Evolutionary conservation across 2,329 filamentous ascomycete species (phyloP).

Genomic region (Fusarium marasasianum): DNA sequence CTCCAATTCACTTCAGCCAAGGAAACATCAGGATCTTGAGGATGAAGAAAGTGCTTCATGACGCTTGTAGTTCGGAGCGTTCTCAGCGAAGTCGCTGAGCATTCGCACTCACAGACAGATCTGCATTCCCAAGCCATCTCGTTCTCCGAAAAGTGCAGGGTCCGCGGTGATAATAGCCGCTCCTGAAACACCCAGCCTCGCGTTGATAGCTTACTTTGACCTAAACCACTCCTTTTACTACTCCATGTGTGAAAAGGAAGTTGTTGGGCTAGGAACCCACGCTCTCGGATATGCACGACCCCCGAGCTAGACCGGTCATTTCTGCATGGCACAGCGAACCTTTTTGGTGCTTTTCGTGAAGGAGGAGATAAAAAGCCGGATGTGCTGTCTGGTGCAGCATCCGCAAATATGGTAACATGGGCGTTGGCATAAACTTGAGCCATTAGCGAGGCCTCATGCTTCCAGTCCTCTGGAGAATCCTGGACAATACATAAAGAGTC

Average conservation of each 20-base stretch:
- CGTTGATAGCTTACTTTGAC: background rate
- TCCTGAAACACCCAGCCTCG: background rate
- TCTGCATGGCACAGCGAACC: background rate
- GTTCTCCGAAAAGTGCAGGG: background rate
- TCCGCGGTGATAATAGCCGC: background rate
- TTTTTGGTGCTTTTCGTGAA: background rate
- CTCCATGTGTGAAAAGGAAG: background rate
- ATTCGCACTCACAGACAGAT: background rate
- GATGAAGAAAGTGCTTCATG: background rate
- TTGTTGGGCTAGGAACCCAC: background rate
- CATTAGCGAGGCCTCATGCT: slow-evolving; percentile 3
- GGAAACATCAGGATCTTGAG: background rate
- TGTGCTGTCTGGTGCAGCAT: background rate
- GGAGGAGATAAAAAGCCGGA: background rate
- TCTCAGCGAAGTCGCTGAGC: background rate
- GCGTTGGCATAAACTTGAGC: slow-evolving; percentile 14
- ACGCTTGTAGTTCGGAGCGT: background rate
- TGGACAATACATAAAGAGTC: slow-evolving; percentile 15
- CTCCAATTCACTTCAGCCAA: background rate
- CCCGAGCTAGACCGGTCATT: background rate
- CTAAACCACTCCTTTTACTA: background rate
- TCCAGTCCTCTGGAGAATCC: slow-evolving; percentile 9
- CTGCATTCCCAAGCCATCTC: slow-evolving; percentile 5
- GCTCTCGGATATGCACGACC: background rate
- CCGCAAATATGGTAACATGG: slow-evolving; percentile 4